Base-by-base conservation (phyloP, 768 basidiomycete genomes). In the Tubosaeta sp. region DNA sequence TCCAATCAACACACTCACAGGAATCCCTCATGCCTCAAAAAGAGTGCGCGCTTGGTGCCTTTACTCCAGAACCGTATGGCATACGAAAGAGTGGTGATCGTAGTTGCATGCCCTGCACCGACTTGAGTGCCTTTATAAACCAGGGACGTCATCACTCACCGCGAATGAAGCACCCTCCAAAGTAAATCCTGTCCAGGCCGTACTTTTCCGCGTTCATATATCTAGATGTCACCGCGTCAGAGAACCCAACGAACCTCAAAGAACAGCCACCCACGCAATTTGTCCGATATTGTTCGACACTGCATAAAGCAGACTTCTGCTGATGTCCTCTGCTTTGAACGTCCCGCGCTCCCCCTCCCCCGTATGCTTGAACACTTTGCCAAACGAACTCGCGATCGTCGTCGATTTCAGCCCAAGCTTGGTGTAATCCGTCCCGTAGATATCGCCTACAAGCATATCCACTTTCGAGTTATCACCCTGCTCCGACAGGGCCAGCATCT, bases 141-240 rank as follows among this genome's bases (percentile, higher is more conserved):
- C 31, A 46, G 48, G 43, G 46, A 10, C 17, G 35, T 51, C n/a
- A 12, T 27, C 46, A 69, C 83, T 51, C 60, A 92, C 91, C 95
- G 77, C 97, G 81, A 70, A 99, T 99, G 73, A 97, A 99, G 71
- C 91, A 97, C 3, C 97, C 97, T 25, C 97, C 95, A 77, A 98
- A 99, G 75, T 97, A 99, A 59, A 99, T 98, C 66, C 91, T 83
- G 62, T 97, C 91, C 54, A 99, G 70, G 60, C 90, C 86, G 69
- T 98, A 97, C 75, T 98, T 98, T 69, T 98, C 97, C 51, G 97
- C 97, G 68, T 99, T 98, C 97, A 99, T 98, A 71, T 94, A 97
- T 58, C 65, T 59, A 60, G 52, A 48, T 33, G 48, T 35, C 48
- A 29, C 42, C 13, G 16, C 48, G 46, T 71, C 59, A 66, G 56